Evolutionary conservation across 345 rosid genomes (phyloP).

Genomic region (Pistacia integerrima): DNA sequence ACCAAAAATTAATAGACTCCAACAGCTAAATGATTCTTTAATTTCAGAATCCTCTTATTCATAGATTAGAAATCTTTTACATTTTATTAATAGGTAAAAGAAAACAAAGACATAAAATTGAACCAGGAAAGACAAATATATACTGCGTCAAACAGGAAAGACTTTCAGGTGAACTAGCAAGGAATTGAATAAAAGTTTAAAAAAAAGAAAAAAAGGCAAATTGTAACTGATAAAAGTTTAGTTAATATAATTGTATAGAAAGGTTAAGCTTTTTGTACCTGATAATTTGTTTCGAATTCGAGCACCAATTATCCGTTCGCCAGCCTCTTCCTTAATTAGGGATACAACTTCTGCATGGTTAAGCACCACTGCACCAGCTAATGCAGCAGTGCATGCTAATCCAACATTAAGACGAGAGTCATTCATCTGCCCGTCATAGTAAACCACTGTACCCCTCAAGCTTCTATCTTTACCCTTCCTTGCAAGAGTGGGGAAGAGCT

Average conservation of each 20-base stretch:
- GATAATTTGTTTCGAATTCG: constrained; percentile 79
- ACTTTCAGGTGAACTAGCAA: not conserved
- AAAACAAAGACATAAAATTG: not conserved
- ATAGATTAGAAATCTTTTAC: not conserved
- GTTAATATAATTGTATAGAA: constrained; percentile 1
- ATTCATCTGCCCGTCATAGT: constrained; percentile 99
- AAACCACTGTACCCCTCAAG: constrained; percentile 90
- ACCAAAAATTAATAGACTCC: not conserved
- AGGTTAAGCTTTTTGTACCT: constrained; percentile 42
- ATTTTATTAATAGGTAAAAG: not conserved
- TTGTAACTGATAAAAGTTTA: not conserved
- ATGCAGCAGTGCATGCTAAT: constrained; percentile 85
- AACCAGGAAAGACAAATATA: not conserved
- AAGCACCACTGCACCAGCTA: constrained; percentile 94
- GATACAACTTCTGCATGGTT: constrained; percentile 94
- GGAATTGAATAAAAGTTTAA: not conserved
- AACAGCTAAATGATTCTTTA: not conserved
- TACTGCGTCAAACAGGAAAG: not conserved
- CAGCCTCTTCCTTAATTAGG: constrained; percentile 64
- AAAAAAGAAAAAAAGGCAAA: not conserved
- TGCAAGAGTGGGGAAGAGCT: constrained; percentile 94
- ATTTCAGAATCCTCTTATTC: not conserved
- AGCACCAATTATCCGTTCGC: constrained; percentile 73
- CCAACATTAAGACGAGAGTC: constrained; percentile 91
- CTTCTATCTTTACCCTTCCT: constrained; percentile 64